phyloP scores from a whole-genome alignment of 169 alveolate species.

The Plasmodium berghei region DNA sequence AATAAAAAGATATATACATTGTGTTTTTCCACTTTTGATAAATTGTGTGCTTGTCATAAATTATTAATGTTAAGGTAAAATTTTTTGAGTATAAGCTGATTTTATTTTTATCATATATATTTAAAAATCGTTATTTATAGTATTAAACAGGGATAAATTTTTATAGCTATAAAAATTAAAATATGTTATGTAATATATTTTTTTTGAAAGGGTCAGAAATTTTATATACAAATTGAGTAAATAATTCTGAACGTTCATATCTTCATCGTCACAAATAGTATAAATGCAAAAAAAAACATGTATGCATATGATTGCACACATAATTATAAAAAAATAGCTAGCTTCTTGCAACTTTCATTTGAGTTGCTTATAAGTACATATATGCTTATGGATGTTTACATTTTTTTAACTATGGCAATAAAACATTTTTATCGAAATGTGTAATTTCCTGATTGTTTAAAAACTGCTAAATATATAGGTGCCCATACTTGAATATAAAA shows the following conservation, averaged over 20 bases:
- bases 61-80: background rate
- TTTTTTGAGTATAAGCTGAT: background rate
- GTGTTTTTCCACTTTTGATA: too few species aligned
- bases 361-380: background rate
- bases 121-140: too few species aligned
- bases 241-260: background rate
- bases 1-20: too few species aligned
- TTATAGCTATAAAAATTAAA: too few species aligned
- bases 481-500: too few species aligned
- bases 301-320: background rate
- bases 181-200: background rate
- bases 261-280: conserved; percentile 6
- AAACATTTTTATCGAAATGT: too few species aligned
- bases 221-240: background rate
- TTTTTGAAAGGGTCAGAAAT: background rate
- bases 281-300: background rate
- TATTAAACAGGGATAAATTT: too few species aligned
- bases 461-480: too few species aligned
- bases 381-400: background rate
- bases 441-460: too few species aligned
- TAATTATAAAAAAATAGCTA: background rate
- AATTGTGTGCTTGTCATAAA: background rate
- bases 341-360: background rate
- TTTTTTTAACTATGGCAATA: too few species aligned
- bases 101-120: background rate